Base-by-base conservation (phyloP, 2,329 filamentous ascomycete species). In the Aspergillus novofumigatus region DNA sequence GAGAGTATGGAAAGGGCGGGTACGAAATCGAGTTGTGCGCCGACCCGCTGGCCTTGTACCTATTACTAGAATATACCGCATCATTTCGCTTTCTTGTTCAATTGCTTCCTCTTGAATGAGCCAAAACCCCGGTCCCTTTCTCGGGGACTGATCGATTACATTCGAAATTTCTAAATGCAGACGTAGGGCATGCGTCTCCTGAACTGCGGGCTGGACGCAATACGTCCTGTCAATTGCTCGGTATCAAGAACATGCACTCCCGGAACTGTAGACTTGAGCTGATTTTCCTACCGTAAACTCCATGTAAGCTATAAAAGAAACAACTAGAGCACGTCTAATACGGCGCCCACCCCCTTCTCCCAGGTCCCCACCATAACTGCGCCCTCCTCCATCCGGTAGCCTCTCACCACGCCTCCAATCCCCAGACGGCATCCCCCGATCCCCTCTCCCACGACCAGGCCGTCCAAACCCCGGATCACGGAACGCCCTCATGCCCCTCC, bases 331-430 rank as follows among this genome's bases (percentile, higher is more conserved):
- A n/a, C 28, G 6, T 2, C n/a, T 38, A 38, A 2, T 77, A 76
- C 7, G 73, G 73, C 47, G 75, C 76, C 65, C 76, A 73, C 55
- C 71, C 73, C 29, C 73, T 69, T 53, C 74, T 70, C 32, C 74
- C 72, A 51, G 73, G 72, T 56, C 77, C 75, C 75, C 72, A 58
- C 63, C 67, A 59, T 71, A 65, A 57, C 69, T 66, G 20, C 62
- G 54, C 23, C 65, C 56, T 21, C 59, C 68, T 26, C 67, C 66
- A 57, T 78, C 75, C 17, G 78, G 78, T 51, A 80, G 51, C 56
- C 79, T 69, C 66, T 81, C 77, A 38, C 78, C 75, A 50, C 78
- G 72, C 59, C 78, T 77, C 71, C 81, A 80, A 66, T 83, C 75
- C 35, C 80, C 75, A 62, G 70, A 60, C 55, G 78, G 74, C 57